phyloP scores from a whole-genome alignment of 768 basidiomycete species.

The Coprinellus aureogranulatus region DNA sequence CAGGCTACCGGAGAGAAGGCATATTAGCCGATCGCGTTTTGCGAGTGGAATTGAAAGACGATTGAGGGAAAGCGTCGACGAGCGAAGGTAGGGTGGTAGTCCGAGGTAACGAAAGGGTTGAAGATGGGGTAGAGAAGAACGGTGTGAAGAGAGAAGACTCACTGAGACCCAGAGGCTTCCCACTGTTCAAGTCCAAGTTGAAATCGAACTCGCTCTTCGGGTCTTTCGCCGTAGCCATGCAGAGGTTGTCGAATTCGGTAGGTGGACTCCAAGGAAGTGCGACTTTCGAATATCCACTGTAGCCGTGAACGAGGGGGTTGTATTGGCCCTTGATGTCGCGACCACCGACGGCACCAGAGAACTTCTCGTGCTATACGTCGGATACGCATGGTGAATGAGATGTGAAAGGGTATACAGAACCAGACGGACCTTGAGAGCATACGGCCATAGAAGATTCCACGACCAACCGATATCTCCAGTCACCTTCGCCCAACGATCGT shows the following conservation, averaged over 20 bases:
- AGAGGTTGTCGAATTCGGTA: slow-evolving; percentile 25
- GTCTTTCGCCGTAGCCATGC: slow-evolving; percentile 29
- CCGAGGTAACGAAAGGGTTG: too few species aligned
- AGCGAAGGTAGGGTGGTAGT: too few species aligned
- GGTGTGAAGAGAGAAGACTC: slow-evolving; percentile 3
- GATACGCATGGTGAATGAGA: background rate
- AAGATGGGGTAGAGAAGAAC: background rate
- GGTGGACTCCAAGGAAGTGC: slow-evolving; percentile 31
- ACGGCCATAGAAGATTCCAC: background rate
- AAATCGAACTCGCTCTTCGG: slow-evolving; percentile 34
- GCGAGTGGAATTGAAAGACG: too few species aligned
- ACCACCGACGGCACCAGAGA: slow-evolving; percentile 32
- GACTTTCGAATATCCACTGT: slow-evolving; percentile 27
- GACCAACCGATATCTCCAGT: slow-evolving; percentile 6
- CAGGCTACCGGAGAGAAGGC: too few species aligned
- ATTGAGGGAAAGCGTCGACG: too few species aligned
- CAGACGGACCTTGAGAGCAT: background rate
- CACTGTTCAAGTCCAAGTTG: slow-evolving; percentile 42
- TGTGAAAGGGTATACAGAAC: background rate
- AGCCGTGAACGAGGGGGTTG: slow-evolving; percentile 35
- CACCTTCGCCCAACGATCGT: slow-evolving; percentile 5
- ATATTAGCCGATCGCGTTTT: too few species aligned
- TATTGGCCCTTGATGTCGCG: slow-evolving; percentile 37
- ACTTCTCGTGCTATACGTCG: slow-evolving; percentile 34
- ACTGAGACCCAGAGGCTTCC: slow-evolving; percentile 41